Percentiles rank a stretch among this genome's conserved stretches.
Evolutionary conservation across 805 yeast species (phyloP).

Genomic region (Wickerhamomyces subpelliculosus): DNA sequence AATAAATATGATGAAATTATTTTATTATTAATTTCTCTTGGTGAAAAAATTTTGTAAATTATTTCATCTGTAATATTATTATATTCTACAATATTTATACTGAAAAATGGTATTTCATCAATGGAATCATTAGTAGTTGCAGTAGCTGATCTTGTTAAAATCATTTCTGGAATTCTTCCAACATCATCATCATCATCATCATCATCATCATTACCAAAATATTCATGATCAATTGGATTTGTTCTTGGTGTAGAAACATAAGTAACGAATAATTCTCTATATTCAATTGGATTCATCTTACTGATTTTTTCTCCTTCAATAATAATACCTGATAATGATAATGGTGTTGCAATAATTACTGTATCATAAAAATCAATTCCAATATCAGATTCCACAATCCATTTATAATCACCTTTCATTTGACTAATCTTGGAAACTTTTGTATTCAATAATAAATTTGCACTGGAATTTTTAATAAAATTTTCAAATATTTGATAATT

Average conservation of each 20-base stretch:
- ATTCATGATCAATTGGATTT: conserved; percentile 14
- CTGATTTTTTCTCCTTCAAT: conserved; percentile 6
- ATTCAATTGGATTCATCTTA: conserved; percentile 28
- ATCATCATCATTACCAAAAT: conserved; percentile 9
- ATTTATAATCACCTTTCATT: conserved; percentile 2
- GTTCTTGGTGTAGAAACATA: conserved; percentile 22
- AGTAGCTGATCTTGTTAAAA: conserved; percentile 20
- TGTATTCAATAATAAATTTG: conserved; percentile 23
- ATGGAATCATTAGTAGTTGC: no score
- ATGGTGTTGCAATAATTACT: conserved; percentile 40
- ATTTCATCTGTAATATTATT: conserved; percentile 22
- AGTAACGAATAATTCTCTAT: conserved; percentile 33
- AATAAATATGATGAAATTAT: conserved; percentile 14
- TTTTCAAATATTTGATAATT: conserved; percentile 36
- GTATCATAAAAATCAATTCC: conserved; percentile 27
- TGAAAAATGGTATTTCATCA: conserved; percentile 23
- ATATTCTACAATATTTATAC: conserved; percentile 26
- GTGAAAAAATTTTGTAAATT: conserved; percentile 38
- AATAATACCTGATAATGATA: conserved; percentile 23
- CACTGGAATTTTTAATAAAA: conserved; percentile 29
- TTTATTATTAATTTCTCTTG: conserved; percentile 12
- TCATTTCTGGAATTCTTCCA: conserved; percentile 23
- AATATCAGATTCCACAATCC: conserved; percentile 6
- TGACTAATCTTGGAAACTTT: conserved; percentile 20
- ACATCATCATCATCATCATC: no score